Evolutionary conservation across 2,329 filamentous ascomycete genomes (phyloP).

Genomic region (Bipolaris sorokiniana): DNA sequence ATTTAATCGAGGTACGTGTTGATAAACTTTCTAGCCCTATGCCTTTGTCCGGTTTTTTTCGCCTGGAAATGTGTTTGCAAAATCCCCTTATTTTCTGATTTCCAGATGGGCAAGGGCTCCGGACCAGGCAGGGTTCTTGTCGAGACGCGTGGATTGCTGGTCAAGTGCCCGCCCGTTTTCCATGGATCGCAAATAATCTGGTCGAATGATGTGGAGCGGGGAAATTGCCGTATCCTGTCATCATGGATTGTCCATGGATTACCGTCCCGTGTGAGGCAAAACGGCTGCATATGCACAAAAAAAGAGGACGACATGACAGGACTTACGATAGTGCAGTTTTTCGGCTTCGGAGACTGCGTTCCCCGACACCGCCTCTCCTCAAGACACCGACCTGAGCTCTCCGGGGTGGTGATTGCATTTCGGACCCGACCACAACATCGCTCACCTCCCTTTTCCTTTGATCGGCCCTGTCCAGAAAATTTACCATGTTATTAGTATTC

Average conservation of each 20-base stretch:
- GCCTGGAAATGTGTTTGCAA: slow-evolving; percentile 17
- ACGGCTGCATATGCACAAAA: not conserved
- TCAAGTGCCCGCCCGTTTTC: slow-evolving; percentile 1
- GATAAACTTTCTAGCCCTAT: slow-evolving; percentile 1
- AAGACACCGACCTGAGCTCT: too few species aligned
- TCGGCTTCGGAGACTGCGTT: slow-evolving; percentile 7
- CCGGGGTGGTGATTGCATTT: too few species aligned
- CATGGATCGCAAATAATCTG: not conserved
- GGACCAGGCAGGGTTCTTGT: not conserved
- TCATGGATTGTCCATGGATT: slow-evolving; percentile 3
- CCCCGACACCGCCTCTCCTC: not conserved
- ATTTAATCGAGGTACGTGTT: slow-evolving; percentile 60
- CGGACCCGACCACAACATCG: not conserved
- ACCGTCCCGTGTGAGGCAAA: not conserved
- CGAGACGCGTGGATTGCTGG: slow-evolving; percentile 4
- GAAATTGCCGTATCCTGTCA: slow-evolving; percentile 13
- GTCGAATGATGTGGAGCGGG: slow-evolving; percentile 9
- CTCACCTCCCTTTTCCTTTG: not conserved
- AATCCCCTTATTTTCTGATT: slow-evolving; percentile 23
- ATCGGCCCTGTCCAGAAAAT: not conserved
- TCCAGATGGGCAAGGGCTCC: not conserved
- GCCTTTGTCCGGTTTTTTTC: not conserved
- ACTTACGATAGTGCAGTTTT: not conserved
- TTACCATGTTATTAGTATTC: not conserved
- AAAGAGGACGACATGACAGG: slow-evolving; percentile 1